These are phyloP conservation scores for Alliaria petiolata DNA, from an alignment of 345 rosid genomes.

Conservation along the genomic window DNA sequence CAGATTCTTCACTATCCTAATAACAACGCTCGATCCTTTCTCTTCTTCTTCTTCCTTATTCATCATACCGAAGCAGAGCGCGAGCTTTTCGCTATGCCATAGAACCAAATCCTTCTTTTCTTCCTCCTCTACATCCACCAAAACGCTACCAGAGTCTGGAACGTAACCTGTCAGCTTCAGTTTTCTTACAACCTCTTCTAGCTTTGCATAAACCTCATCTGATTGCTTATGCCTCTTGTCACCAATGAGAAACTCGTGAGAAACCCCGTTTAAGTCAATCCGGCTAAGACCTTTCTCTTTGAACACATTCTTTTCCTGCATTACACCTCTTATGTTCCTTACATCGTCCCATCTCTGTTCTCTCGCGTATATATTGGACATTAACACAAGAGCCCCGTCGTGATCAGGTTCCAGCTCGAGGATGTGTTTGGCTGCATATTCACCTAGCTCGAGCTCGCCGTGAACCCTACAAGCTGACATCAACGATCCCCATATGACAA, in stretches of 20 bases:
- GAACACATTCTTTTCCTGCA: slow-evolving; percentile 45
- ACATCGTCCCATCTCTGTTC: slow-evolving; percentile 64
- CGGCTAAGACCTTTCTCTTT: slow-evolving; percentile 65
- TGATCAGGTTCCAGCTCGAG: slow-evolving; percentile 56
- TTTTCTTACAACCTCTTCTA: slow-evolving; percentile 33
- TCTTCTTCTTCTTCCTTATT: neutral
- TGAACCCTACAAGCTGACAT: slow-evolving; percentile 63
- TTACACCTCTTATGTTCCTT: slow-evolving; percentile 45
- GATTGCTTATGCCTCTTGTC: slow-evolving; percentile 46
- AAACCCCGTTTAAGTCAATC: slow-evolving; percentile 45
- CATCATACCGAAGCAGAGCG: slow-evolving; percentile 17
- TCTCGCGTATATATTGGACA: slow-evolving; percentile 67
- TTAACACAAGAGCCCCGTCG: slow-evolving; percentile 59
- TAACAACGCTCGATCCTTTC: neutral
- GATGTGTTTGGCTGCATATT: slow-evolving; percentile 50
- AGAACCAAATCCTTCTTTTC: slow-evolving; percentile 39
- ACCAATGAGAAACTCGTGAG: slow-evolving; percentile 54
- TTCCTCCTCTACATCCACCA: slow-evolving; percentile 44
- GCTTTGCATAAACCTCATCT: slow-evolving; percentile 38
- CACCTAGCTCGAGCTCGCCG: slow-evolving; percentile 50
- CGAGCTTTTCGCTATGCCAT: slow-evolving; percentile 21
- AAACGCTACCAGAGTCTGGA: slow-evolving; percentile 24
- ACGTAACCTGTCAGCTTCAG: slow-evolving; percentile 14
- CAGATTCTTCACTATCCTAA: slow-evolving; percentile 38
- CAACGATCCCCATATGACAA: slow-evolving; percentile 64